Base-by-base conservation (phyloP, 2,329 filamentous ascomycete genomes). In the Rosellinia necatrix region DNA sequence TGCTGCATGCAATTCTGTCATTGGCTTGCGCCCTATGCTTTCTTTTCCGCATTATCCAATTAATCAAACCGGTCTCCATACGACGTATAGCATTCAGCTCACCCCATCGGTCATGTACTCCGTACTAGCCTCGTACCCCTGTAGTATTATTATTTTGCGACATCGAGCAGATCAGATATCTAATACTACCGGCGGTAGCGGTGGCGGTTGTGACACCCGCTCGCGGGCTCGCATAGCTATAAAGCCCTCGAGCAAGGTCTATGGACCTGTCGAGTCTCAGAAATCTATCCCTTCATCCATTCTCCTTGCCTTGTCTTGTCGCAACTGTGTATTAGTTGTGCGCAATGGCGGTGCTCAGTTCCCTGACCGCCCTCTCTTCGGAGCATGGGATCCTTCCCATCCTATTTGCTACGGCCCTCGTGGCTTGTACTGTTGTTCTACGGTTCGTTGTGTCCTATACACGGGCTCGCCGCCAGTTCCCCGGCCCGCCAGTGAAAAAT, bases 401-500 rank as follows among this genome's bases (percentile, higher is more conserved):
- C 13, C 37, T 59, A 12, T 24, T 35, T 12, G 47, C 37, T 4
- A 12, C 34, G 15, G 52, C 47, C 19, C 10, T 56, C 15, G 52
- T 59, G 37, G 48, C 47, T 25, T 12, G 52, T 19, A 56, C 52
- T 2, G 0, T 44, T 12, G 3, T 59, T 2, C 25, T 59, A 9
- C 47, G 47, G 7, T 59, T 59, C 32, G 41, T 59, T 15, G 15
- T 56, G 10, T 59, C 52, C 5, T 59, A 59, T 21, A 52, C 48
- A 15, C 30, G 48, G 19, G 56, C 56, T 52, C 56, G 56, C 15
- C 52, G 24, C 10, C 56, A 59, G 48, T 59, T 59, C 15, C 56
- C 56, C 8, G 56, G 56, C 3, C 56, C 56, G 4, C 56, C 56
- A 9, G 56, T 59, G 21, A 49, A 56, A 25, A 59, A 56, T 34